Conservation (phyloP, 768 basidiomycete species). For the Lentinula sp. region DNA sequence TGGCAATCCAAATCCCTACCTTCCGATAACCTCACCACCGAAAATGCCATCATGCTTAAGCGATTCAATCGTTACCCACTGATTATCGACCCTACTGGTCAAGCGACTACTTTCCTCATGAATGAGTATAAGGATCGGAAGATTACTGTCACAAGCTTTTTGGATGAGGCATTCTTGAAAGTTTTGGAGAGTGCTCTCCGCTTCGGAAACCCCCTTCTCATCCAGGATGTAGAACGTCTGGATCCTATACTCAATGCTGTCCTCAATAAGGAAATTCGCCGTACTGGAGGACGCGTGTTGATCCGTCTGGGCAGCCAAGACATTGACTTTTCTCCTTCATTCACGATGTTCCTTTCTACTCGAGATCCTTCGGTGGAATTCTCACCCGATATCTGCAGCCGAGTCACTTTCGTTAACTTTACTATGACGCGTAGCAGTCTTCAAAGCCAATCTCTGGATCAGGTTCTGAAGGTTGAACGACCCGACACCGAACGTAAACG, state of each 20-base stretch:
- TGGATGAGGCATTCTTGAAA: slow-evolving; percentile 98
- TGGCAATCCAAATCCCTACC: slow-evolving; percentile 98
- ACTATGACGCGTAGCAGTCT: slow-evolving; percentile 99
- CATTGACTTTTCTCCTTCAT: slow-evolving; percentile 99
- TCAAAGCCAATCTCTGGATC: slow-evolving; percentile 96
- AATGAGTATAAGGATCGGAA: slow-evolving; percentile 96
- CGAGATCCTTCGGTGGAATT: slow-evolving; percentile 97
- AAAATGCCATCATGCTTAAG: slow-evolving; percentile 99
- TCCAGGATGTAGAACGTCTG: slow-evolving; percentile 96
- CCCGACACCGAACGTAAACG: slow-evolving; percentile 95
- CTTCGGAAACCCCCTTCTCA: slow-evolving; percentile 94
- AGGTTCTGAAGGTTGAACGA: slow-evolving; percentile 93
- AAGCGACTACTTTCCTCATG: slow-evolving; percentile 89
- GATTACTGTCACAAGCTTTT: slow-evolving; percentile 97
- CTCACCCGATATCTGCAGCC: slow-evolving; percentile 97
- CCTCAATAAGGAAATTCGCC: slow-evolving; percentile 91
- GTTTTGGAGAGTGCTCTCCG: slow-evolving; percentile 97
- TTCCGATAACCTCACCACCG: slow-evolving; percentile 90
- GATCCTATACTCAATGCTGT: slow-evolving; percentile 98
- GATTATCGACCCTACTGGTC: slow-evolving; percentile 96
- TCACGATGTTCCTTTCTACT: slow-evolving; percentile 98
- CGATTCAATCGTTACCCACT: slow-evolving; percentile 97
- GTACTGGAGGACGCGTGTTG: slow-evolving; percentile 94
- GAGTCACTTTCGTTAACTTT: slow-evolving; percentile 93
- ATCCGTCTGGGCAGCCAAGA: slow-evolving; percentile 97